phyloP scores from a whole-genome alignment of 768 basidiomycete species.

The Russula griseocarnosa region DNA sequence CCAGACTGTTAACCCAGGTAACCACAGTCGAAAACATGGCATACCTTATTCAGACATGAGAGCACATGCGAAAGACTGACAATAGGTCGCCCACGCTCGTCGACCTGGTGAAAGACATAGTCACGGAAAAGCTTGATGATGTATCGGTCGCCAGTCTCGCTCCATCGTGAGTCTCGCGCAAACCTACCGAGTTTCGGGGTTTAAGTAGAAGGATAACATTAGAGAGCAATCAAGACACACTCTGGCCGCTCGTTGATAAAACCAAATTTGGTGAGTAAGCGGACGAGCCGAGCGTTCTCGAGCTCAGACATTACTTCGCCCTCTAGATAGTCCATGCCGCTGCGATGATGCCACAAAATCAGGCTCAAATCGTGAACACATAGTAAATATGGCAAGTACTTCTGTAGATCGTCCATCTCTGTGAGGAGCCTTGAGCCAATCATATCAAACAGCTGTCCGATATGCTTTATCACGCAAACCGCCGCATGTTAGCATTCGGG shows the following conservation, averaged over 20 bases:
- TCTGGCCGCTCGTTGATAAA: conserved; percentile 99
- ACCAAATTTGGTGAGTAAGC: conserved; percentile 88
- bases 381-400: conserved; percentile 40
- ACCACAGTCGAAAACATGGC: conserved; percentile 25
- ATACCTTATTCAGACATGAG: conserved; percentile 87
- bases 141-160: conserved; percentile 96
- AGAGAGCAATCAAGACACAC: conserved; percentile 46
- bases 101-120: conserved; percentile 96
- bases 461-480: conserved; percentile 44
- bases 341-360: conserved; percentile 33
- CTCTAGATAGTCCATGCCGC: conserved; percentile 79
- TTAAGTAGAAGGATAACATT: neutral
- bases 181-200: conserved; percentile 51
- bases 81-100: conserved; percentile 83
- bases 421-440: conserved; percentile 62
- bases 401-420: conserved; percentile 84
- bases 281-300: conserved; percentile 89
- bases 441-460: conserved; percentile 79
- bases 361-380: conserved; percentile 3
- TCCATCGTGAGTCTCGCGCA: conserved; percentile 94
- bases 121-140: conserved; percentile 98
- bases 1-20: neutral
- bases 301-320: conserved; percentile 81
- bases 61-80: conserved; percentile 89
- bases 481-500: neutral